Evolutionary conservation across 192 early-diverging fungal genomes (phyloP), one percentile per base, ranked within the genome.

Genomic region (Dissophora ornata): DNA sequence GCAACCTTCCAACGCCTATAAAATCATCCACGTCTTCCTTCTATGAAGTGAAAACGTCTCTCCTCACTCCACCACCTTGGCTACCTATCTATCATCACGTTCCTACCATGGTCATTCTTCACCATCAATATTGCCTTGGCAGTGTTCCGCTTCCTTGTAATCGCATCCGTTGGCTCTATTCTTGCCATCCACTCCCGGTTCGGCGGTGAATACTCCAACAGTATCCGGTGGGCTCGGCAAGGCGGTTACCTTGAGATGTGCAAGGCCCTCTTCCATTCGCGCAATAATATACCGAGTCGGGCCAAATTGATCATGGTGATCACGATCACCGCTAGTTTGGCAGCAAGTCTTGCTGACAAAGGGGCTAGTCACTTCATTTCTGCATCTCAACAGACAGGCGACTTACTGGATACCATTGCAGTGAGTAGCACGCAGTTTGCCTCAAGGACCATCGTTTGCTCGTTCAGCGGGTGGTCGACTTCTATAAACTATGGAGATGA

Each of bases 171-270:
- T 11, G 24, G 24, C 1, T 7, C 56, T 6, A 29, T 26, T 8
- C 41, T 57, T 4, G 19, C 56, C 25, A 44, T 57, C 24, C 26
- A 26, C 41, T 44, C 56, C 2, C 22, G n/a, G 11, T 18, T 44
- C 24, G 56, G 56, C 8, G 38, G 32, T 16, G 25, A 42, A n/a
- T 57, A 57, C 25, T 5, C 56, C 56, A 57, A 25, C 41, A 57
- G 41, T 25, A 57, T 57, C 25, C 56, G 56, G 18, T 57, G 56
- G 56, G 4, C 25, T 6, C 41, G 56, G 21, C 41, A 57, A 4
- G 56, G 56, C 1, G 56, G 56, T 3, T 45, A 57, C 26, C 15
- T 28, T 1, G 56, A 57, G 16, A 57, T 57, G 56, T 15, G 9
- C 56, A 2, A 26, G 2, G 3, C 41, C 2, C 56, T 57, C 24